Evolutionary conservation across 257 asterid species (phyloP).

Genomic region (Solanum corneliomulleri): DNA sequence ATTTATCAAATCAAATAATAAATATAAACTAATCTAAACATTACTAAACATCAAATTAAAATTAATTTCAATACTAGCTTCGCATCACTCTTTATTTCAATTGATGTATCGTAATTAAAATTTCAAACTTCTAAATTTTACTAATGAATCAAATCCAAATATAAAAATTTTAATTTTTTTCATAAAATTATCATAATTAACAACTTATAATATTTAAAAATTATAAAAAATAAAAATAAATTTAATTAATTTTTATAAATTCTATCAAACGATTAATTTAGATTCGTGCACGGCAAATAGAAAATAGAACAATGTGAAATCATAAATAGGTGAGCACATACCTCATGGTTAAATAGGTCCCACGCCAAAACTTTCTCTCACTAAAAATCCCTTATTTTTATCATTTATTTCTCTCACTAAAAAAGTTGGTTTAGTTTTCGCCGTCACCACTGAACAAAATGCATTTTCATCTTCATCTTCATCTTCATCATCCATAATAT

Average conservation of each 20-base stretch:
- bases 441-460: neutral
- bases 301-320: neutral
- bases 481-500: neutral
- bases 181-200: too few species aligned
- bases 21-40: too few species aligned
- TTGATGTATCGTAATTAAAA: rapidly evolving
- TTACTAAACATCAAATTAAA: too few species aligned
- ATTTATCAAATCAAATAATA: too few species aligned
- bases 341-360: neutral
- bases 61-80: too few species aligned
- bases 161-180: too few species aligned
- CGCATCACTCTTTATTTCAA: too few species aligned
- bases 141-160: rapidly evolving
- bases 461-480: neutral
- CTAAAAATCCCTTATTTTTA: neutral
- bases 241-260: too few species aligned
- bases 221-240: too few species aligned
- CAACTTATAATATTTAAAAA: too few species aligned
- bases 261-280: too few species aligned
- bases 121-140: too few species aligned
- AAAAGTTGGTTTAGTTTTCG: neutral
- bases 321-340: neutral
- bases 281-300: neutral
- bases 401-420: neutral
- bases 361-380: neutral